Evolutionary conservation across 208 protist species (phyloP).

Genomic region (Leishmania gerbilli): DNA sequence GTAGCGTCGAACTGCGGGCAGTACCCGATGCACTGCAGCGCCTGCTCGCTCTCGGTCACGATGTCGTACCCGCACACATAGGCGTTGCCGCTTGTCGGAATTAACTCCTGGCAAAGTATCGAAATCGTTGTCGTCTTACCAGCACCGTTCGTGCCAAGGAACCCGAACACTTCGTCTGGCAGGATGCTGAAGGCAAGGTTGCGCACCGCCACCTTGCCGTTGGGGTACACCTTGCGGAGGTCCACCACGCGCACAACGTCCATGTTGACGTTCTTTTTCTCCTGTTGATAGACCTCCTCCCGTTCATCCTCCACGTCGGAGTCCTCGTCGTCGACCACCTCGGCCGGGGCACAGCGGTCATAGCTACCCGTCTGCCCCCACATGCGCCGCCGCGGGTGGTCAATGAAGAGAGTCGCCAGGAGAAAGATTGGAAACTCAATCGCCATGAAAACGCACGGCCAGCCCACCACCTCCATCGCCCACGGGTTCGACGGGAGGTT

Average conservation of each 20-base stretch:
- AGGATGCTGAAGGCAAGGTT: slow-evolving; percentile 71
- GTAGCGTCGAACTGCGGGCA: slow-evolving; percentile 95
- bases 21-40: slow-evolving; percentile 75
- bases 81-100: slow-evolving; percentile 65
- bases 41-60: slow-evolving; percentile 40
- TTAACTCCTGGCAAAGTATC: slow-evolving; percentile 80
- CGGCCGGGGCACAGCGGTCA: slow-evolving; percentile 26
- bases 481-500: slow-evolving; percentile 29
- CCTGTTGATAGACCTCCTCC: slow-evolving; percentile 49
- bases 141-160: slow-evolving; percentile 90
- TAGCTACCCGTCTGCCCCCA: slow-evolving; percentile 31
- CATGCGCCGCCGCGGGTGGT: slow-evolving; percentile 60
- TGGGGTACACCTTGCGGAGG: slow-evolving; percentile 70
- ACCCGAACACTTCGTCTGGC: slow-evolving; percentile 81
- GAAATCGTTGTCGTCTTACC: slow-evolving; percentile 89
- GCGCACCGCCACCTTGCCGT: slow-evolving; percentile 70
- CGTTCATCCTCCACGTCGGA: slow-evolving; percentile 49
- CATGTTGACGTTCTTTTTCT: slow-evolving; percentile 20
- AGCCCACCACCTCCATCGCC: slow-evolving; percentile 47
- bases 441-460: slow-evolving; percentile 65
- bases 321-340: slow-evolving; percentile 47
- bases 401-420: slow-evolving; percentile 60
- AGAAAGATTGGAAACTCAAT: slow-evolving; percentile 57
- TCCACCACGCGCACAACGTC: slow-evolving; percentile 68
- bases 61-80: slow-evolving; percentile 70